Conservation (phyloP, 2,329 filamentous ascomycete genomes). For the Coniochaeta prunicola region DNA sequence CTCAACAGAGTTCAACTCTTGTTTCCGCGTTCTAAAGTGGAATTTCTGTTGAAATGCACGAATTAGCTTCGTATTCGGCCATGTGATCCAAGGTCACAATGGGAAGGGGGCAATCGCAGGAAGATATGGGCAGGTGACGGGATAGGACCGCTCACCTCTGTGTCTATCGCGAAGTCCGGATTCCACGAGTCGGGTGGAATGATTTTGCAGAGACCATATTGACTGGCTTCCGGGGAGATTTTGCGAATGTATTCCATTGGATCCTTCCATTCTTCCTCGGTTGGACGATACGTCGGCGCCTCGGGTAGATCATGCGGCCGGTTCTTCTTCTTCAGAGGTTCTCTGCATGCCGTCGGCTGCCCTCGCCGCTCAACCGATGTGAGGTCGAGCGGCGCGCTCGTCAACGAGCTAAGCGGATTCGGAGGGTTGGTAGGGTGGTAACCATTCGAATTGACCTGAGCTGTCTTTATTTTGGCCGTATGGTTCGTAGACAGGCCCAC, state of each 20-base stretch:
- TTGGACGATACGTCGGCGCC: slow-evolving; percentile 84
- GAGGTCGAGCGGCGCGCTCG: slow-evolving; percentile 65
- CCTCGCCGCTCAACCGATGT: slow-evolving; percentile 87
- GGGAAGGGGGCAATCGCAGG: slow-evolving; percentile 5
- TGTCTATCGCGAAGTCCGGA: slow-evolving; percentile 91
- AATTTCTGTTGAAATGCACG: slow-evolving; percentile 58
- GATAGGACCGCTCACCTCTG: slow-evolving; percentile 59
- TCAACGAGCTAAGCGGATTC: slow-evolving; percentile 47
- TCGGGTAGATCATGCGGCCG: slow-evolving; percentile 81
- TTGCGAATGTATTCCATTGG: slow-evolving; percentile 91
- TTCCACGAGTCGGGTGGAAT: slow-evolving; percentile 93
- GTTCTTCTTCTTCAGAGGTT: slow-evolving; percentile 67
- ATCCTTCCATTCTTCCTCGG: slow-evolving; percentile 89
- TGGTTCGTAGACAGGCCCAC: slow-evolving; percentile 26
- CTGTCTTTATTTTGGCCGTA: slow-evolving; percentile 36
- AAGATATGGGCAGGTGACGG: not conserved
- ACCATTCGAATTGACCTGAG: slow-evolving; percentile 46
- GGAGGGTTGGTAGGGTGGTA: slow-evolving; percentile 44
- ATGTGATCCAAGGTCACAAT: not conserved
- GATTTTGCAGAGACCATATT: slow-evolving; percentile 92
- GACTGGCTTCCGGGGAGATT: slow-evolving; percentile 75
- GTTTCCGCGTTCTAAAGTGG: slow-evolving; percentile 91
- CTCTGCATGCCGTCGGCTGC: slow-evolving; percentile 67
- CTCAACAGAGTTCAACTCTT: slow-evolving; percentile 96
- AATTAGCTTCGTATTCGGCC: not conserved